phyloP scores from a whole-genome alignment of 768 basidiomycete species.

The Leccinum subtestaceum region DNA sequence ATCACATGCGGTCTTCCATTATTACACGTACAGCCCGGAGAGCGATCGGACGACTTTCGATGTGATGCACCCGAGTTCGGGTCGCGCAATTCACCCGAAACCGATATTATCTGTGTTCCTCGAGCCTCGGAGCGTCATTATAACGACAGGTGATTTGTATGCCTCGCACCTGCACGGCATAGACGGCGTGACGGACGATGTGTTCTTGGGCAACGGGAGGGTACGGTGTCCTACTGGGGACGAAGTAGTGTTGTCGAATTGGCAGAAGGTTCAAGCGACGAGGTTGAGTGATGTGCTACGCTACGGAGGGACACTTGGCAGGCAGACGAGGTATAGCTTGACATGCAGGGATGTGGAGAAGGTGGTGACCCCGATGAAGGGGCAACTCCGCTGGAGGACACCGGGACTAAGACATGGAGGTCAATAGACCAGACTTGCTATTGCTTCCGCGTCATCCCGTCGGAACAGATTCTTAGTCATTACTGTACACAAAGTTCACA shows the following conservation, averaged over 20 bases:
- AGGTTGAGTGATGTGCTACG: slow-evolving; percentile 37
- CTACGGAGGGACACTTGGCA: slow-evolving; percentile 50
- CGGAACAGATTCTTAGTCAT: neutral
- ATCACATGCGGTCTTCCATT: slow-evolving; percentile 80
- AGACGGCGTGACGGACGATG: slow-evolving; percentile 52
- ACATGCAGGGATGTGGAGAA: slow-evolving; percentile 83
- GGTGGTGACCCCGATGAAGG: slow-evolving; percentile 32
- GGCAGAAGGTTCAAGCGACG: slow-evolving; percentile 45
- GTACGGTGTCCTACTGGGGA: slow-evolving; percentile 28
- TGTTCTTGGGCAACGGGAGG: slow-evolving; percentile 27
- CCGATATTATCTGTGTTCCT: slow-evolving; percentile 75
- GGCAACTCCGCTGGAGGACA: neutral
- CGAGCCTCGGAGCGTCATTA: slow-evolving; percentile 81
- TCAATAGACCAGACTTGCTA: neutral
- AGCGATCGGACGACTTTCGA: slow-evolving; percentile 9
- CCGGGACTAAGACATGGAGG: neutral
- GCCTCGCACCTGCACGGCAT: slow-evolving; percentile 81
- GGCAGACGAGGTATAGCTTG: slow-evolving; percentile 71
- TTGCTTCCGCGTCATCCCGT: neutral
- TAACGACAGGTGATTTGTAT: slow-evolving; percentile 72
- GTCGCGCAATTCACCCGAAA: slow-evolving; percentile 55
- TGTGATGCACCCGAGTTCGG: slow-evolving; percentile 32
- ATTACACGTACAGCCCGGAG: slow-evolving; percentile 58
- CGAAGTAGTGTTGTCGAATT: slow-evolving; percentile 53
- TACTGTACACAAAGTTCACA: slow-evolving; percentile 5